Conservation (phyloP, 495 filamentous ascomycete genomes). For the Daldinia vernicosa region DNA sequence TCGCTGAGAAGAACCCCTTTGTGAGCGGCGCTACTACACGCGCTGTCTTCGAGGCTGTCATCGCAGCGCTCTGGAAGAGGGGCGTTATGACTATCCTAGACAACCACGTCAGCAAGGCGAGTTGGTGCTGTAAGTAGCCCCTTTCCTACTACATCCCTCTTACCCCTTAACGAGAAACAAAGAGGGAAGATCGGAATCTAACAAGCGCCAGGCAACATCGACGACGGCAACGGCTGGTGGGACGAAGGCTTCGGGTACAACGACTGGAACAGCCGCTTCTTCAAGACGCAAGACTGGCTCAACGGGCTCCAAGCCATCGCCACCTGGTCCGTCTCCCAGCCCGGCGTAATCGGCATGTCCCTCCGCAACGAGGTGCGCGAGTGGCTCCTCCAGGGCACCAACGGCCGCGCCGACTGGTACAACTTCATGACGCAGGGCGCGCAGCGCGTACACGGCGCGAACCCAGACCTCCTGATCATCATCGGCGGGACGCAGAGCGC, state of each 20-base stretch:
- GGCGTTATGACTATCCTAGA: constrained; percentile 60
- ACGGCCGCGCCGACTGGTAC: constrained; percentile 58
- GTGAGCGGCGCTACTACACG: constrained; percentile 46
- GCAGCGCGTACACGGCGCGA: constrained; percentile 51
- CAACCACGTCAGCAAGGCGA: constrained; percentile 60
- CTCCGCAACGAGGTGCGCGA: constrained; percentile 62
- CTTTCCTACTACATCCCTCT: background rate
- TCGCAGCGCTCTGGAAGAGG: constrained; percentile 52
- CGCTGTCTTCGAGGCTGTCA: constrained; percentile 51
- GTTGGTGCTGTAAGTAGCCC: constrained; percentile 57
- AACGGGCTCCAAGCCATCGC: constrained; percentile 54
- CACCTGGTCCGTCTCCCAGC: constrained; percentile 48
- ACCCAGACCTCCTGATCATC: constrained; percentile 56
- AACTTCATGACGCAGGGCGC: constrained; percentile 53
- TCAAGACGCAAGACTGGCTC: constrained; percentile 58
- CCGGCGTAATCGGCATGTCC: constrained; percentile 56
- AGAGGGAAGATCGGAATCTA: background rate
- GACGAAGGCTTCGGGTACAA: constrained; percentile 56
- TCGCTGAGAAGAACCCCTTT: constrained; percentile 55
- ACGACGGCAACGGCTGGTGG: constrained; percentile 65
- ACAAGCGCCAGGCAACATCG: constrained; percentile 45
- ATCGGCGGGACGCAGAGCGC: constrained; percentile 57
- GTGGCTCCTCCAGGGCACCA: constrained; percentile 52
- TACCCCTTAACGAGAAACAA: background rate
- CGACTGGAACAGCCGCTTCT: constrained; percentile 53